These are phyloP conservation scores for Globisporangium iwayamae DNA, from an alignment of 352 stramenopile species.

Conservation along the genomic window DNA sequence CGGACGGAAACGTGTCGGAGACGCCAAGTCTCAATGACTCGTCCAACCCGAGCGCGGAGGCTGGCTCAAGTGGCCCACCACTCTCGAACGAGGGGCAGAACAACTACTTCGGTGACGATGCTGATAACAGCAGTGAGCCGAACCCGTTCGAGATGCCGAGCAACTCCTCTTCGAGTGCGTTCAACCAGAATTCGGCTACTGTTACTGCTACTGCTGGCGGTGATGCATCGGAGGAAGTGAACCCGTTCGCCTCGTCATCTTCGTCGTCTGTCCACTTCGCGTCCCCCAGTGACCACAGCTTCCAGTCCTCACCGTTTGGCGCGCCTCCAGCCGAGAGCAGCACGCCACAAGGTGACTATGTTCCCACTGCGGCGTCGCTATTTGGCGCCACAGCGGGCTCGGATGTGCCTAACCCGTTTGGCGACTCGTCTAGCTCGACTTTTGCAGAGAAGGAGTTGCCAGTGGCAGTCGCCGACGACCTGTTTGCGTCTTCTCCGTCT, in stretches of 20 bases:
- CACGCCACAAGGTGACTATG: constrained; percentile 2
- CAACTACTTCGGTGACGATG: constrained; percentile 31
- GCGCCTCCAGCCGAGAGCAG: constrained; percentile 2
- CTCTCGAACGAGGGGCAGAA: constrained; percentile 21
- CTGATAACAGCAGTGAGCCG: constrained; percentile 15
- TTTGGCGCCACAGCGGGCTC: constrained; percentile 50
- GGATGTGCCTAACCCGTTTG: constrained; percentile 53
- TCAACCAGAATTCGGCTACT: constrained; percentile 15
- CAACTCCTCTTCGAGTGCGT: constrained; percentile 28
- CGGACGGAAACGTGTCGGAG: constrained; percentile 57
- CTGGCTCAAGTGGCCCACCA: constrained; percentile 31
- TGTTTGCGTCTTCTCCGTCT: constrained; percentile 48
- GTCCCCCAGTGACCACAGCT: constrained; percentile 12
- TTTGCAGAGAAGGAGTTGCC: constrained; percentile 50
- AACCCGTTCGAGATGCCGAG: constrained; percentile 26
- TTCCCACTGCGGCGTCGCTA: constrained; percentile 51
- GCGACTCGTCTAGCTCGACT: constrained; percentile 16
- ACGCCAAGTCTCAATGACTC: constrained; percentile 52
- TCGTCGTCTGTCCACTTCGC: constrained; percentile 26
- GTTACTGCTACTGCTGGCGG: background rate
- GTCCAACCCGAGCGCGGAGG: constrained; percentile 30
- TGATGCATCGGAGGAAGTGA: constrained; percentile 26
- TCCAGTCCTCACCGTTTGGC: constrained; percentile 15
- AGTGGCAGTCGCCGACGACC: constrained; percentile 45
- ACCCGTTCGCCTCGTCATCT: constrained; percentile 40